Base-by-base conservation (phyloP, 2,329 filamentous ascomycete species). In the Bipolaris oryzae region DNA sequence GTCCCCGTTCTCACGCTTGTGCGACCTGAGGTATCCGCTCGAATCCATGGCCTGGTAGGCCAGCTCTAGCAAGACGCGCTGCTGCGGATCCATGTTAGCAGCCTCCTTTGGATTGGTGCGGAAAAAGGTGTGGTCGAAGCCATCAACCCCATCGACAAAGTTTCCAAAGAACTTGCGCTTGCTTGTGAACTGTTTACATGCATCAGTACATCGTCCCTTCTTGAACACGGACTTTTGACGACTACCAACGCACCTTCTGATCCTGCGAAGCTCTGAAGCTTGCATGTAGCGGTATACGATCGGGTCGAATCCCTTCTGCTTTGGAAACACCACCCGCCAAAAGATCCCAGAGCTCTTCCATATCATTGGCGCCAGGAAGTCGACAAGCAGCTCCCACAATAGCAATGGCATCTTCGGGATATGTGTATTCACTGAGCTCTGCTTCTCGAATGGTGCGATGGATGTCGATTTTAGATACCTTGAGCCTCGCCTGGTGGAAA, bases 11-110 rank as follows among this genome's bases (percentile, higher is more conserved):
- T 50, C 47, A 3, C 23, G 47, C 10, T 33, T 50, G 10, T 41
- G 23, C 10, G 23, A 33, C 9, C 38, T 48, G 20, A 57, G 53
- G 53, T 56, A 63, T 7, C 71, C 72, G n/a, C 57, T 63, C 39
- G 66, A 69, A 74, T 73, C 44, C 78, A 79, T 49, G 66, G 76
- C 73, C 54, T 77, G 67, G 38, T 70, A 72, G 1, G 62, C 56
- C 1, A 60, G 45, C 38, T 72, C 59, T 2, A 72, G 57, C 4
- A 67, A 51, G 16, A 64, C 45, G 3, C 69, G 62, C 31, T 70
- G 63, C 38, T 70, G 64, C 3, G 67, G 67, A 49, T 71, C 66
- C 57, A 68, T 67, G n/a, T 50, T 37, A 1, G 51, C 44, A 0
- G 67, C 64, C 18, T 73, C 70, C 5, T 47, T 43, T 5, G 55